Percentiles rank a stretch among this genome's conserved stretches.
Evolutionary conservation across 257 asterid species (phyloP).

Genomic region (Solanum dulcamara): DNA sequence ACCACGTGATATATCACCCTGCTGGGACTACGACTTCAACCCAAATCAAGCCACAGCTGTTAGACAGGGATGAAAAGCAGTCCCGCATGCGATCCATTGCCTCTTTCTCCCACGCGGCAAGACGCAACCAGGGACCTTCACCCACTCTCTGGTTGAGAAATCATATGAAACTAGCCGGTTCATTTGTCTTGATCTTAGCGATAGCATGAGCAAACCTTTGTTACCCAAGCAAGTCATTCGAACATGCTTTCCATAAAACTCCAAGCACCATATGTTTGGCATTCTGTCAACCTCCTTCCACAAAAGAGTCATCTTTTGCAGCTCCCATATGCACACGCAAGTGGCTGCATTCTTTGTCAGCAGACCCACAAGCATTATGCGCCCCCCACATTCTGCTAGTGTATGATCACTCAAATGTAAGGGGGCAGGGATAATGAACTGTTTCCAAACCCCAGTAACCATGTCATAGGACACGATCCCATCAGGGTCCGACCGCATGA

Average conservation of each 20-base stretch:
- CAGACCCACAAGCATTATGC: slow-evolving; percentile 86
- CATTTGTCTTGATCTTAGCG: slow-evolving; percentile 78
- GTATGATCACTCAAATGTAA: slow-evolving; percentile 51
- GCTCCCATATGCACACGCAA: slow-evolving; percentile 96
- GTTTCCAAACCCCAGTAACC: slow-evolving; percentile 58
- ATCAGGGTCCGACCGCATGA: slow-evolving; percentile 80
- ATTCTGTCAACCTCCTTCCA: slow-evolving; percentile 99
- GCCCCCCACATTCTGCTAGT: slow-evolving; percentile 70
- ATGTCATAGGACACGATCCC: slow-evolving; percentile 69
- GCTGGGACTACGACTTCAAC: not conserved
- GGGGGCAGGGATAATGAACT: slow-evolving; percentile 59
- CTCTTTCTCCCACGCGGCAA: slow-evolving; percentile 65
- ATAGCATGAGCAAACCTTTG: slow-evolving; percentile 80
- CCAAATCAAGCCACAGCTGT: slow-evolving; percentile 55
- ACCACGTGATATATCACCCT: not conserved
- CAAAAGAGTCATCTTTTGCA: slow-evolving; percentile 90
- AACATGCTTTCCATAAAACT: slow-evolving; percentile 96
- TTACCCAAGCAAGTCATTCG: slow-evolving; percentile 94
- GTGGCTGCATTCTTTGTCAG: slow-evolving; percentile 88
- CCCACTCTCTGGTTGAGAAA: slow-evolving; percentile 64
- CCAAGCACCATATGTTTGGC: slow-evolving; percentile 99
- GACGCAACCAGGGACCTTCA: slow-evolving; percentile 79
- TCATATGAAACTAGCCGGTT: slow-evolving; percentile 70
- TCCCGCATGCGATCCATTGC: slow-evolving; percentile 86
- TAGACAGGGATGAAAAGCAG: slow-evolving; percentile 76